Evolutionary conservation across 345 rosid species (phyloP), one percentile per base, ranked within the genome.

Genomic region (Cardiospermum halicacabum): DNA sequence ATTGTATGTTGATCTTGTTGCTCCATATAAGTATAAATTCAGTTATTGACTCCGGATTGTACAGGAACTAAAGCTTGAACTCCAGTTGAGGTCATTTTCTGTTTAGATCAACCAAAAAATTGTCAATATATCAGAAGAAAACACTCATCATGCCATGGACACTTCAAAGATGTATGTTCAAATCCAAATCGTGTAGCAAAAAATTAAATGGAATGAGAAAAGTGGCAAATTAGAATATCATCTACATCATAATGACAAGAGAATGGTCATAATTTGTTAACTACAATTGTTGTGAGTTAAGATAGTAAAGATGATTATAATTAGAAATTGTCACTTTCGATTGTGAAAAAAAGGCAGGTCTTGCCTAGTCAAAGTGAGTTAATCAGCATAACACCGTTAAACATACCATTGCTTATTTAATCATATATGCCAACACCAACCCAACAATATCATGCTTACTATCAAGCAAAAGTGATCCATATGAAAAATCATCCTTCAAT

Each of bases 401-500:
- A 21, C 27, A 48, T 56, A 21, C 47, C 40, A 24, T 31, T 61
- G 54, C 62, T 42, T 62, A 27, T 53, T 53, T 54, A 64, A 51
- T 53, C 34, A 48, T 47, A 31, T 10, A 67, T 34, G n/a, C 19
- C 54, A 62, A n/a, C 47, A 60, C 27, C 53, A 24, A 60, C 68
- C 65, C 10, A 56, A 60, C 69, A 60, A 27, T 68, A 73, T 75
- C 67, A 68, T 65, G n/a, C 43, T 51, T 47, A n/a, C 59, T 69
- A 69, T 69, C 55, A 65, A 27, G 39, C 18, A 71, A 72, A 32
- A 61, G 55, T 45, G n/a, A 18, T 58, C 21, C 37, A 45, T 18
- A 62, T 53, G 63, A 30, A 57, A 43, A 53, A 73, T 75, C 27
- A 66, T 69, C 69, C 74, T 66, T 48, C 83, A 76, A 81, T 78